A percentile compares a stretch with the other conserved stretches of the same genome.
These are phyloP conservation scores for Obba rivulosa DNA, from an alignment of 768 basidiomycete species.

Conservation along the genomic window DNA sequence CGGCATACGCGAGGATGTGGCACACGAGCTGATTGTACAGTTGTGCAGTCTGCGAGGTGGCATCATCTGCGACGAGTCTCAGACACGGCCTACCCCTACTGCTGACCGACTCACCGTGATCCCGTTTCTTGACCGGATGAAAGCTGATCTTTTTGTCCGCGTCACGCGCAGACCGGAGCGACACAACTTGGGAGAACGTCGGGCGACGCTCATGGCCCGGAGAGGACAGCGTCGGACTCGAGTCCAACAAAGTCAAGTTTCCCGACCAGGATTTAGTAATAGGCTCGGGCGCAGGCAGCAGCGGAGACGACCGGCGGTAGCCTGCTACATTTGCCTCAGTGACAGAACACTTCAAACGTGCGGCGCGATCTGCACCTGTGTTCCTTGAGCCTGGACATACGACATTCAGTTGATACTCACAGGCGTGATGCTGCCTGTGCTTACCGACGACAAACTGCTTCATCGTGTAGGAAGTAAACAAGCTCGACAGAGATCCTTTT, in stretches of 20 bases:
- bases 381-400: too few species aligned
- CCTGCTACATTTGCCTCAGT: conserved; percentile 9
- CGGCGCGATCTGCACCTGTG: too few species aligned
- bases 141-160: conserved; percentile 32
- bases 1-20: conserved; percentile 70
- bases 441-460: conserved; percentile 63
- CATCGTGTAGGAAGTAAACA: conserved; percentile 64
- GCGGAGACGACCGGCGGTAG: conserved; percentile 21
- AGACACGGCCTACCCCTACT: conserved; percentile 15
- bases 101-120: neutral
- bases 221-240: conserved; percentile 38
- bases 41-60: conserved; percentile 26
- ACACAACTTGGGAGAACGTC: conserved; percentile 37
- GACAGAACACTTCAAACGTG: neutral
- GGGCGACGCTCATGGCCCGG: conserved; percentile 34
- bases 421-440: neutral
- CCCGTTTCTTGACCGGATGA: too few species aligned
- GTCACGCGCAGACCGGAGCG: conserved; percentile 20
- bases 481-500: conserved; percentile 74
- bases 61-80: too few species aligned
- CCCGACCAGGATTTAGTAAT: conserved; percentile 28
- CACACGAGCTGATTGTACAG: conserved; percentile 39
- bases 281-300: conserved; percentile 24
- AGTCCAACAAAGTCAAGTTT: conserved; percentile 22
- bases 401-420: too few species aligned